phyloP scores from a whole-genome alignment of 495 filamentous ascomycete species.

The Aspergillus olivimuriae region DNA sequence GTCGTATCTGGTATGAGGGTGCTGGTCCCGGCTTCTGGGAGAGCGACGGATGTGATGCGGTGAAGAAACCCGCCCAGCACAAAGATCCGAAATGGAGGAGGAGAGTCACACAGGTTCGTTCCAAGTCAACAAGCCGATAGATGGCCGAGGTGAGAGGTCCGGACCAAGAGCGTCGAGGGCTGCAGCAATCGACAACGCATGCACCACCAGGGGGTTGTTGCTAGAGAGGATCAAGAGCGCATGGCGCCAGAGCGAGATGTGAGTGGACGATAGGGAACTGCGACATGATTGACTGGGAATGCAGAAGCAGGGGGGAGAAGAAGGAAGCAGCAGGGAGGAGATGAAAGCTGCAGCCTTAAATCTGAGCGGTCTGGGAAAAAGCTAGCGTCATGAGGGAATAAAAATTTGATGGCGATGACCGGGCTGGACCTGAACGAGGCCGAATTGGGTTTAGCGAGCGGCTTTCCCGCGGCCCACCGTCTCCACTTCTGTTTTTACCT shows the following conservation, averaged over 20 bases:
- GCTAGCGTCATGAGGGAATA: background rate
- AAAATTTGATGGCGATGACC: background rate
- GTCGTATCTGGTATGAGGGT: too few relatives aligned
- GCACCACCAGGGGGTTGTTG: slow-evolving; percentile 15
- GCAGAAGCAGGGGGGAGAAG: slow-evolving; percentile 1
- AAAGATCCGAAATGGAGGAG: background rate
- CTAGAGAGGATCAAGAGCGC: slow-evolving; percentile 14
- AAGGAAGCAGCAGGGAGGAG: slow-evolving; percentile 2
- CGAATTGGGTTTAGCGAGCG: background rate
- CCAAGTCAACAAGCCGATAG: background rate
- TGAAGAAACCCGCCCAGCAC: too few relatives aligned
- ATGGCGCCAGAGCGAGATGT: slow-evolving; percentile 16
- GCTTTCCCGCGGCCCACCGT: background rate
- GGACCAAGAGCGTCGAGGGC: background rate
- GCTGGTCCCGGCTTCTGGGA: too few relatives aligned
- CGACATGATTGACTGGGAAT: slow-evolving; percentile 7
- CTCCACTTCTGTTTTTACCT: background rate
- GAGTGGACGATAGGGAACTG: slow-evolving; percentile 14
- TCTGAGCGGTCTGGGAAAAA: background rate
- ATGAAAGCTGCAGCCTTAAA: slow-evolving; percentile 6
- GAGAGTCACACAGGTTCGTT: background rate
- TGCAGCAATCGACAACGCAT: slow-evolving; percentile 21
- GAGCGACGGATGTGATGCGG: too few relatives aligned
- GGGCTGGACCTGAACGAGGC: background rate
- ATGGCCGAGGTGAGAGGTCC: background rate